phyloP scores from a whole-genome alignment of 306 rosid species.

The Leucaena leucocephala region DNA sequence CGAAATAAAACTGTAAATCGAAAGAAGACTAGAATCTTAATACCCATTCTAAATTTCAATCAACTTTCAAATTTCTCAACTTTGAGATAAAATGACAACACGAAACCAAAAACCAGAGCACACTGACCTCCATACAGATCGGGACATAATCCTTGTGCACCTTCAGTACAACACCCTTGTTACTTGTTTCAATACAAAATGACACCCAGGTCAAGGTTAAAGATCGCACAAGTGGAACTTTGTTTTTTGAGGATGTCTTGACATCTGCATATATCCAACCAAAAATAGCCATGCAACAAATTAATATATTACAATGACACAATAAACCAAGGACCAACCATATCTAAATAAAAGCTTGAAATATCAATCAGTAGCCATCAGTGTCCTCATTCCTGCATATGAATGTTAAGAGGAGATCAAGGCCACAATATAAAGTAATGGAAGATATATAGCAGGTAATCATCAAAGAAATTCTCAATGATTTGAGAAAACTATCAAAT shows the following conservation, averaged over 20 bases:
- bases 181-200: slow-evolving; percentile 89
- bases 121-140: slow-evolving; percentile 93
- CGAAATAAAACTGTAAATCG: background rate
- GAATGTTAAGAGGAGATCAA: background rate
- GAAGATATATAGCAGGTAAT: background rate
- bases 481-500: background rate
- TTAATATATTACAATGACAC: background rate
- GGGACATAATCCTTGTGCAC: slow-evolving; percentile 94
- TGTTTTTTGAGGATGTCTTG: slow-evolving; percentile 80
- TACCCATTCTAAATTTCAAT: background rate
- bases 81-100: background rate
- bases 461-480: background rate
- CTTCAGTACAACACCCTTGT: slow-evolving; percentile 73
- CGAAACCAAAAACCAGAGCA: slow-evolving; percentile 10
- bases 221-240: slow-evolving; percentile 98
- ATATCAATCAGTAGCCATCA: background rate
- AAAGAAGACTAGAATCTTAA: slow-evolving; percentile 4
- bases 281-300: slow-evolving; percentile 22
- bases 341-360: slow-evolving; percentile 18
- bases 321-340: slow-evolving; percentile 2
- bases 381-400: background rate
- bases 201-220: slow-evolving; percentile 85
- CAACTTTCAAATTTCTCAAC: background rate
- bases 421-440: background rate
- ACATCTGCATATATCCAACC: slow-evolving; percentile 63